A percentile compares a stretch with the other conserved stretches of the same genome.
Evolutionary conservation across 129 eudicot genomes (phyloP).

Genomic region (Saussurea involucrata): DNA sequence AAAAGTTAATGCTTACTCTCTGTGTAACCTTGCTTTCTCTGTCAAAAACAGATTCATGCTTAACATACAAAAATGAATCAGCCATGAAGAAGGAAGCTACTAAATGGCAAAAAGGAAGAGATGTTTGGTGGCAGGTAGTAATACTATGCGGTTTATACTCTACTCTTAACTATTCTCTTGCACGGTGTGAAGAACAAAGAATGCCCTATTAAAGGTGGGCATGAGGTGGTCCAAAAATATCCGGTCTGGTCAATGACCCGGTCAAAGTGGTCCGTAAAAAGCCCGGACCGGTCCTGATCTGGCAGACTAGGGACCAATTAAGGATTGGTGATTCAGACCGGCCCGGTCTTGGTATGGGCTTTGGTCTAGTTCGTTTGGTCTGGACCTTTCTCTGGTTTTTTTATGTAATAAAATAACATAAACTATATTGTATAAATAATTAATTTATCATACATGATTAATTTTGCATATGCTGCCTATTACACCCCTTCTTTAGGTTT

Average conservation of each 20-base stretch:
- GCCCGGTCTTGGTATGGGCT: background rate
- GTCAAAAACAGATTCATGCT: slow-evolving; percentile 59
- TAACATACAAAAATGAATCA: slow-evolving; percentile 74
- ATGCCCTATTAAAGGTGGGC: background rate
- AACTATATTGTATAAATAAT: background rate
- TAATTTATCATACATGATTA: background rate
- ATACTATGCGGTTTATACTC: background rate
- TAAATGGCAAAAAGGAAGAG: slow-evolving; percentile 78
- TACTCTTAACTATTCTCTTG: background rate
- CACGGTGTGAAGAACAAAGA: background rate
- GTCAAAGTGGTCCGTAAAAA: background rate
- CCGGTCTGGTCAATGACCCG: background rate
- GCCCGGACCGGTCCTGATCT: background rate
- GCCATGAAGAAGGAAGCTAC: slow-evolving; percentile 89
- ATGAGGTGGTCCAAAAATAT: background rate
- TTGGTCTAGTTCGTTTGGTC: background rate
- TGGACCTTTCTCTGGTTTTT: background rate
- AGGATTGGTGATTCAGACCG: background rate
- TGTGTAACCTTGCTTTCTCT: slow-evolving; percentile 11
- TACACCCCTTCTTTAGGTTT: background rate
- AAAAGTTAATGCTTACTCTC: background rate
- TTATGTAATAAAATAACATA: background rate
- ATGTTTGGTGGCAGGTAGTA: slow-evolving; percentile 96
- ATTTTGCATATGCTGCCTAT: background rate
- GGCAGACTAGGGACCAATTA: background rate